Percentiles rank a stretch among this genome's conserved stretches.
These are phyloP conservation scores for Mycena latifolia DNA, from an alignment of 768 basidiomycete genomes.

Conservation along the genomic window DNA sequence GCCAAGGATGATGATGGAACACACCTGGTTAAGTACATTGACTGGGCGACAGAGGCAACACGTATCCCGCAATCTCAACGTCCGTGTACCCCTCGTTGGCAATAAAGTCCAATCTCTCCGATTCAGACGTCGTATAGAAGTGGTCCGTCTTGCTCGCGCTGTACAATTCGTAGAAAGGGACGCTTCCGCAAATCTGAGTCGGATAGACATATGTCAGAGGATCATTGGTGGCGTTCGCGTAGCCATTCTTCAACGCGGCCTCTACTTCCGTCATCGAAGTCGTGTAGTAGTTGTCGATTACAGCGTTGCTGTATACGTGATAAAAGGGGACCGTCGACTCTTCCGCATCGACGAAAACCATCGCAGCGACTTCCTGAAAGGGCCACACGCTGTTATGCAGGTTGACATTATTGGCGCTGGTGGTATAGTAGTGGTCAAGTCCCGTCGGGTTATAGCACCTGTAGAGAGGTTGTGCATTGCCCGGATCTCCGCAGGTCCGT, in stretches of 20 bases:
- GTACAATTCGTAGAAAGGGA: constrained; percentile 21
- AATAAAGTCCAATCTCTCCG: constrained; percentile 15
- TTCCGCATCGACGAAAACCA: no score
- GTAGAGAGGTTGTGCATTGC: background rate
- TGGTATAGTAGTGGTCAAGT: background rate
- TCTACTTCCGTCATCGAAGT: no score
- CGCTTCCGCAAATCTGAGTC: constrained; percentile 24
- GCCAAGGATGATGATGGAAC: no score
- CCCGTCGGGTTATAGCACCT: background rate
- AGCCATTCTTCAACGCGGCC: no score
- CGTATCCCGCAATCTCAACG: constrained; percentile 25
- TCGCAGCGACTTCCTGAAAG: no score
- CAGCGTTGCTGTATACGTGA: no score
- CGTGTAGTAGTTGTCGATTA: no score
- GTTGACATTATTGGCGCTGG: no score
- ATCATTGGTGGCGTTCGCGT: constrained; percentile 19
- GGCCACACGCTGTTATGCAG: no score
- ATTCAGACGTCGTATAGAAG: constrained; percentile 26
- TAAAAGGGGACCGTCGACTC: no score
- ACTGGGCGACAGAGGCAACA: background rate
- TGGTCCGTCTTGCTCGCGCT: constrained; percentile 1
- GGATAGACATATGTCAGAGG: constrained; percentile 35
- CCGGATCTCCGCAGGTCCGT: constrained; percentile 1
- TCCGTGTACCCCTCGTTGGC: constrained; percentile 17
- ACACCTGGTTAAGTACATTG: background rate